phyloP scores from a whole-genome alignment of 768 basidiomycete species.

The Trametes maxima region DNA sequence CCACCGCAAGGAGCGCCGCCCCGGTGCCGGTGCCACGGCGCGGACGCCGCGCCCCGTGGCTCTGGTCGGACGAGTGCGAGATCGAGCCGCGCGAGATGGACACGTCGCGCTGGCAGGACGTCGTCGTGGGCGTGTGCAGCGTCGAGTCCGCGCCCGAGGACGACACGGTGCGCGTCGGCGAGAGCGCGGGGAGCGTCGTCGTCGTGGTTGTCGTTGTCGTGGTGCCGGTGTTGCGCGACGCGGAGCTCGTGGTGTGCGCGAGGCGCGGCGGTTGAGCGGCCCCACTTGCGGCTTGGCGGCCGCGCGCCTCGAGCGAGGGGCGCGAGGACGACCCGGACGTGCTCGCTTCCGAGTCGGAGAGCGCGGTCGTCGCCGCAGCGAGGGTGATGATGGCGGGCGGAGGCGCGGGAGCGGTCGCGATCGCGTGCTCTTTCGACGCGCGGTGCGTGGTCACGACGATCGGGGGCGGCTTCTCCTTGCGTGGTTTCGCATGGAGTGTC shows the following conservation, averaged over 20 bases:
- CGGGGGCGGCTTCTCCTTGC: slow-evolving; percentile 25
- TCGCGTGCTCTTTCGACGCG: not conserved
- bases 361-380: slow-evolving; percentile 3
- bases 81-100: slow-evolving; percentile 19
- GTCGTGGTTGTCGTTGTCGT: slow-evolving; percentile 7
- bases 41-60: not conserved
- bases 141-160: slow-evolving; percentile 23
- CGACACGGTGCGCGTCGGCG: slow-evolving; percentile 29
- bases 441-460: slow-evolving; percentile 17
- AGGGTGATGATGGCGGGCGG: not conserved
- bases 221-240: slow-evolving; percentile 1
- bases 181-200: slow-evolving; percentile 28
- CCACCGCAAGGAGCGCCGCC: not conserved
- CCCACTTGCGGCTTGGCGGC: not conserved
- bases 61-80: slow-evolving; percentile 14
- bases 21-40: not conserved
- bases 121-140: slow-evolving; percentile 29
- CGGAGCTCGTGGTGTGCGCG: slow-evolving; percentile 6
- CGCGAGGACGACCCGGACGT: slow-evolving; percentile 7
- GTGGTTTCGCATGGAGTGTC: slow-evolving; percentile 8
- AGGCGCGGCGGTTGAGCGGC: slow-evolving; percentile 6
- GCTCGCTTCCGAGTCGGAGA: slow-evolving; percentile 2
- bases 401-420: not conserved
- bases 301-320: not conserved
- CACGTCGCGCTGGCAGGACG: slow-evolving; percentile 13